phyloP scores from a whole-genome alignment of 441 rosid species.

The Brassica balearica region DNA sequence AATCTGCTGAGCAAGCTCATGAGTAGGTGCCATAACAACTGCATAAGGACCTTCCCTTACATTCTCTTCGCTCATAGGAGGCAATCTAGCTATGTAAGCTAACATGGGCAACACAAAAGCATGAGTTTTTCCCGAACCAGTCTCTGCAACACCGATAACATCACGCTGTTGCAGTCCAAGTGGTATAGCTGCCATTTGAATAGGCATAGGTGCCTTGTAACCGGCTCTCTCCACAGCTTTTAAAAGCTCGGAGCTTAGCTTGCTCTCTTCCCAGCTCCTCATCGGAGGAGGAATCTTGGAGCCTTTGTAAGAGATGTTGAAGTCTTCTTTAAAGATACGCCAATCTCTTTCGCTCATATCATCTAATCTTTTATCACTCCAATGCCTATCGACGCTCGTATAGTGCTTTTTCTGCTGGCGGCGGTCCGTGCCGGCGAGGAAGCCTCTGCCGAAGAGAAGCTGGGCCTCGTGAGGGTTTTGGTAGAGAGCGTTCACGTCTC shows the following conservation, averaged over 20 bases:
- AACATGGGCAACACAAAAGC: background rate
- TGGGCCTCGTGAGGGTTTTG: background rate
- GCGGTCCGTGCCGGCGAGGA: background rate
- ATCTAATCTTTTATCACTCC: background rate
- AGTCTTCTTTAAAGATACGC: background rate
- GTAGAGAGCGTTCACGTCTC: background rate
- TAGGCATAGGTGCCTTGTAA: background rate
- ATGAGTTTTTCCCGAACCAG: background rate
- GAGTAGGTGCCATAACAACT: background rate
- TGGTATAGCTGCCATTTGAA: conserved; percentile 5
- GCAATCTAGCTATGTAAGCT: background rate
- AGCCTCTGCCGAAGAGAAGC: conserved; percentile 1
- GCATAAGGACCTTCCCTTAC: background rate
- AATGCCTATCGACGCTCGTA: background rate
- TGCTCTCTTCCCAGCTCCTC: background rate
- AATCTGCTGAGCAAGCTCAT: background rate
- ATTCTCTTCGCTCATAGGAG: background rate
- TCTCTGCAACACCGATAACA: background rate
- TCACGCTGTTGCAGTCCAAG: background rate
- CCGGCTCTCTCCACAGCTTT: background rate
- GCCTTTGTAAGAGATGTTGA: background rate
- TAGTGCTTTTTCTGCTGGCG: background rate
- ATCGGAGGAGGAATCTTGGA: background rate
- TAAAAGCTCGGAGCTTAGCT: background rate
- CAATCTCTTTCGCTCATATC: background rate